Base-by-base conservation (phyloP, 2,329 filamentous ascomycete species). In the Karstenula rhodostoma region DNA sequence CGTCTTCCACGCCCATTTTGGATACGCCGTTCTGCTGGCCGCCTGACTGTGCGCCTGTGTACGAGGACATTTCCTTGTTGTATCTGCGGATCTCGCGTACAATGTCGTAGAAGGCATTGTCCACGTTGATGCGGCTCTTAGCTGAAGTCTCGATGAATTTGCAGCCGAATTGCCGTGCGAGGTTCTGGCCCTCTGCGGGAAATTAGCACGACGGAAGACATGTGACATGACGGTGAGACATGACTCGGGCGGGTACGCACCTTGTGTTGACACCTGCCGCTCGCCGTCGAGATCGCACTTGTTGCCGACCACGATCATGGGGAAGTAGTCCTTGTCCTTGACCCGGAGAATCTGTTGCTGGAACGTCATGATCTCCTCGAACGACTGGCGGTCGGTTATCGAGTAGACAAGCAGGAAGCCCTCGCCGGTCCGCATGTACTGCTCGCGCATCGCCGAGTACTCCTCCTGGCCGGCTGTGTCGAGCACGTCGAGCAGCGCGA, bases 321-420 rank as follows among this genome's bases (percentile, higher is more conserved):
- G 95, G 85, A 99, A 99, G 80, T 97, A 97, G 82, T 99, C 95
- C 88, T 97, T 98, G 84, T 98, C 95, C 87, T 99, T 99, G 73
- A 99, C 95, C 71, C 95, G 86, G 71, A 99, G 85, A 78, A 99
- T 99, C 82, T 99, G 95, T 85, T 98, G 94, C 82, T 98, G 94
- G 83, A 98, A 98, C 51, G 93, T 97, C 82, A 93, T 91, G 80
- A 99, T 98, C 84, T 99, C 95, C 79, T 99, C 94, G 76, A 97
- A 98, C 74, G 92, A 96, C 82, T 97, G 94, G 76, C 94, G 89
- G 76, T 94, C 97, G 58, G 92, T 97, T 84, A 99, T 99, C 70
- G 94, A 97, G 86, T 98, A 98, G 75, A 98, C 93, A 56, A 99
- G 89, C 76, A 99, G 84, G 82, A 99, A 99, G 56, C 95, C 95